A percentile compares a stretch with the other conserved stretches of the same genome.
These are phyloP conservation scores for Rhodotorula mucilaginosa DNA, from an alignment of 1,284 basidiomycete genomes.

Conservation along the genomic window DNA sequence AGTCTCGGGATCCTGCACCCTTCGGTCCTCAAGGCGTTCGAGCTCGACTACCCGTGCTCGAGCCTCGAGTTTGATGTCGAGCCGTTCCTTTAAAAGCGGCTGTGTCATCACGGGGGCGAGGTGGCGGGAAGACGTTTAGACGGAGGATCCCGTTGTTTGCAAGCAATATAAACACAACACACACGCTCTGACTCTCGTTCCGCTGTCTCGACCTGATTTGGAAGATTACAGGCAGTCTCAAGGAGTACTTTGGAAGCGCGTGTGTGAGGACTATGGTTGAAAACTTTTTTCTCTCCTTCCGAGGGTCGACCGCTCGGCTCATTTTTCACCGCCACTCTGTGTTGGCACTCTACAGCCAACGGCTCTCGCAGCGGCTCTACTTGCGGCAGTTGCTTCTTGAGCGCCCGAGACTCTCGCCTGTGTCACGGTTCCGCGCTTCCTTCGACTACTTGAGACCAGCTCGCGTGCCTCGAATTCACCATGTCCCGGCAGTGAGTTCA, in stretches of 20 bases:
- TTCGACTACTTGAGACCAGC: background rate
- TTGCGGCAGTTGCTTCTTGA: too few species aligned
- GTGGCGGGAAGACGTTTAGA: background rate
- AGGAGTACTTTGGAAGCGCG: too few species aligned
- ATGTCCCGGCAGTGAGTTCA: slow-evolving; percentile 37
- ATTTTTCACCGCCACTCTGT: background rate
- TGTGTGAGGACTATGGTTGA: too few species aligned
- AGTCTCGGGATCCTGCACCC: slow-evolving; percentile 86
- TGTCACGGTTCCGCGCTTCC: background rate
- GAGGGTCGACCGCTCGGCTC: background rate
- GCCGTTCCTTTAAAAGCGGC: slow-evolving; percentile 70
- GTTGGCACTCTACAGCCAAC: background rate
- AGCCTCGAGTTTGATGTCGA: slow-evolving; percentile 91
- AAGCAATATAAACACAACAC: background rate
- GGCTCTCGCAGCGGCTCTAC: background rate
- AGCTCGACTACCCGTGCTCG: slow-evolving; percentile 93
- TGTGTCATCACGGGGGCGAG: background rate
- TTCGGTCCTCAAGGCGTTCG: slow-evolving; percentile 83
- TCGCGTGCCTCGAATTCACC: background rate
- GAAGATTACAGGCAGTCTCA: too few species aligned
- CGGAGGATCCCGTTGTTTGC: background rate
- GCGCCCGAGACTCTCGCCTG: background rate
- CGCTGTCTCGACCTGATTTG: too few species aligned
- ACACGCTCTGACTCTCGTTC: background rate
- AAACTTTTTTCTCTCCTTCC: too few species aligned